Base-by-base conservation (phyloP, 2,329 filamentous ascomycete genomes). In the Xylariaceae sp. region DNA sequence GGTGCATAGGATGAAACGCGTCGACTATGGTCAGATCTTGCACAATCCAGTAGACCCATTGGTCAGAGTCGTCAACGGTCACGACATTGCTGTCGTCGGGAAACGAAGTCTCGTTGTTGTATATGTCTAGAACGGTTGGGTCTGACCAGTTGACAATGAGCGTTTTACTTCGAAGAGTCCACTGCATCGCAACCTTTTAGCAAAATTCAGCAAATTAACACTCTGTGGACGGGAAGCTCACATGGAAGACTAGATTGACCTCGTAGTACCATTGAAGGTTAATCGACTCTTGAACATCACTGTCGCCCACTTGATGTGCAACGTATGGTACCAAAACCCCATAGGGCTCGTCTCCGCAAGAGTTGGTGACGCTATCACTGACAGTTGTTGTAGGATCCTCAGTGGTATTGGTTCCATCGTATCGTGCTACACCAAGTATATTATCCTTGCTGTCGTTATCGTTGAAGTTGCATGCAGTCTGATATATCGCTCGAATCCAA, bases 361-460 rank as follows among this genome's bases (percentile, higher is more conserved):
- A 32, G 30, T 32, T 32, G 30, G 30, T 32, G 12, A 29, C 6
- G 19, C 6, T 26, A 19, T 11, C 13, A 19, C 51, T 46, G 9
- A 7, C 13, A 7, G 49, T 45, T 9, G 39, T 42, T 34, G 41
- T 46, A 11, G 33, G n/a, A 11, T 35, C 42, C 1, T 36, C 39
- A 2, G 33, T 42, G 43, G 24, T n/a, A 49, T 11, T 39, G 47
- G n/a, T 48, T 22, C 47, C 50, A 18, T 62, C 59, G 48, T 71
- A 71, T 34, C 61, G 66, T 7, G 79, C 51, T 34, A 79, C 72
- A 2, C 72, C 74, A 38, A 54, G 66, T 50, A 75, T 72, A 47
- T 70, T 66, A 35, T 32, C 13, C 6, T 13, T 6, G 6, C 4
- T 32, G 30, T 32, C 30, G 30, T 59, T 66, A 31, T 55, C 55